Conservation (phyloP, 2,329 filamentous ascomycete species). For the Ophiognomonia clavigignenti-juglandacearum region DNA sequence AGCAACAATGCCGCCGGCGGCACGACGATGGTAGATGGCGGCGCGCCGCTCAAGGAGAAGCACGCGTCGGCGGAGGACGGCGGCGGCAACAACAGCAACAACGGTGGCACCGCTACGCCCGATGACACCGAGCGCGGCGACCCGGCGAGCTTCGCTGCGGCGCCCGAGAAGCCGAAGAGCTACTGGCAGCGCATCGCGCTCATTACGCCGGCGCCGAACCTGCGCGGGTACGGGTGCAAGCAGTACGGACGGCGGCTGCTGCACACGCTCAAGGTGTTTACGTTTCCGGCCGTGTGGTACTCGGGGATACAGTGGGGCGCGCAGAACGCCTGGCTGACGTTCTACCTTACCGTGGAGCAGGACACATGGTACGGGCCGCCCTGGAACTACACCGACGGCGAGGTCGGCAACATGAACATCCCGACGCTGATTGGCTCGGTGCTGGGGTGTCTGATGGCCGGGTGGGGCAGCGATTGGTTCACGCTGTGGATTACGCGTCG, state of each 20-base stretch:
- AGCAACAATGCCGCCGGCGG: conserved; percentile 13
- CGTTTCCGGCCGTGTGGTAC: conserved; percentile 38
- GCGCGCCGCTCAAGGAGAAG: conserved; percentile 14
- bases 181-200: conserved; percentile 52
- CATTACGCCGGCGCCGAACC: conserved; percentile 50
- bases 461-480: conserved; percentile 27
- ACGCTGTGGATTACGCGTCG: conserved; percentile 25
- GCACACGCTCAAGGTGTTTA: conserved; percentile 40
- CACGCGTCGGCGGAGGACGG: neutral
- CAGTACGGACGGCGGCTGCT: conserved; percentile 50
- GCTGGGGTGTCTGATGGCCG: conserved; percentile 22
- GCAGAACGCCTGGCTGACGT: conserved; percentile 56
- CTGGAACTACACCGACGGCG: conserved; percentile 26
- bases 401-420: conserved; percentile 24
- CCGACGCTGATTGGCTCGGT: conserved; percentile 25
- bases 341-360: conserved; percentile 48
- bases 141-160: conserved; percentile 17
- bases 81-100: no score
- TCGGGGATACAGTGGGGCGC: conserved; percentile 29
- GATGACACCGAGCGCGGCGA: conserved; percentile 15
- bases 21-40: conserved; percentile 4
- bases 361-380: conserved; percentile 33
- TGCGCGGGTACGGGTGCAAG: conserved; percentile 46
- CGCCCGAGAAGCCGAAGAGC: conserved; percentile 32
- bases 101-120: neutral